phyloP scores from a whole-genome alignment of 2,329 filamentous ascomycete genomes.

The Dryadomyces quercus-mongolicae region DNA sequence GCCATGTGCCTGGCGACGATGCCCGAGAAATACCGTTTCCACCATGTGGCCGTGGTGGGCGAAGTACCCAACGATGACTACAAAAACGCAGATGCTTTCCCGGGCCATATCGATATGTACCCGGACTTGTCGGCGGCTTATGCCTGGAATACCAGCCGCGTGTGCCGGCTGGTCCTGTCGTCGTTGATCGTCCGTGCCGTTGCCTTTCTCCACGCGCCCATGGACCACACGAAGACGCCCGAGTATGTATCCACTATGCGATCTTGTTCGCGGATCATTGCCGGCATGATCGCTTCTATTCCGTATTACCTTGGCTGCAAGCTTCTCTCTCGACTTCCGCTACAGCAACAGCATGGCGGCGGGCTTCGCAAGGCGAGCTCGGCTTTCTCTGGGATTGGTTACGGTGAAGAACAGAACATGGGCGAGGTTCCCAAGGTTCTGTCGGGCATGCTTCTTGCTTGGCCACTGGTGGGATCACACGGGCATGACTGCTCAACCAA shows the following conservation, averaged over 20 bases:
- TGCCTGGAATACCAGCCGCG: conserved; percentile 42
- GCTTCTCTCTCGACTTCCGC: not conserved
- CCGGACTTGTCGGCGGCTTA: conserved; percentile 43
- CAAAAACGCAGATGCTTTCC: conserved; percentile 41
- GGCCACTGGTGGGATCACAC: conserved; percentile 41
- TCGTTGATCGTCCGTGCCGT: conserved; percentile 44
- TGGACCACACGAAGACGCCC: conserved; percentile 49
- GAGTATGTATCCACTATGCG: conserved; percentile 45
- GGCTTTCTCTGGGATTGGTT: conserved; percentile 28
- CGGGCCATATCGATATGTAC: conserved; percentile 48
- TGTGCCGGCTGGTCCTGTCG: conserved; percentile 40
- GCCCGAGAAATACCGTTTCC: conserved; percentile 35
- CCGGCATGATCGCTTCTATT: conserved; percentile 46
- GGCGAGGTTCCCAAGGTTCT: conserved; percentile 39
- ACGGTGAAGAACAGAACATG: conserved; percentile 23
- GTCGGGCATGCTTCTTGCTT: conserved; percentile 45
- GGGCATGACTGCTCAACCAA: conserved; percentile 48
- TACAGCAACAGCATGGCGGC: not conserved
- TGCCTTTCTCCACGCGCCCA: conserved; percentile 45
- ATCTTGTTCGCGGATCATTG: conserved; percentile 38
- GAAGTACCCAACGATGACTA: conserved; percentile 41
- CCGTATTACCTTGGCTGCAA: conserved; percentile 44
- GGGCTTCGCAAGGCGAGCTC: not conserved
- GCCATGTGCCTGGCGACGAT: conserved; percentile 37
- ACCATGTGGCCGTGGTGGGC: conserved; percentile 45